Percentiles rank a stretch among this genome's conserved stretches.
These are phyloP conservation scores for Rhinocladiella mackenziei DNA, from an alignment of 2,329 filamentous ascomycete genomes.

Conservation along the genomic window DNA sequence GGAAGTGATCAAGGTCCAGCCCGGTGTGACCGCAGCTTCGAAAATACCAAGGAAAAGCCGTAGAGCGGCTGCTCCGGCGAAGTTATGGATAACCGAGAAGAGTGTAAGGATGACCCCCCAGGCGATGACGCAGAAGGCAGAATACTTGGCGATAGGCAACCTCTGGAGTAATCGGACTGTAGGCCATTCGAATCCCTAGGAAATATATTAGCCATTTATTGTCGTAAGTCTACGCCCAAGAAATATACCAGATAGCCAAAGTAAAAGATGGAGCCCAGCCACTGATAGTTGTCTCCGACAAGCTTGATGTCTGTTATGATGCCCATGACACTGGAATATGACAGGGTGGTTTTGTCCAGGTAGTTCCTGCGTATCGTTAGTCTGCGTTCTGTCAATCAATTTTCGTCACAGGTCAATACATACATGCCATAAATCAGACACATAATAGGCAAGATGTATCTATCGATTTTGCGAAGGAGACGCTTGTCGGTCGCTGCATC, in stretches of 20 bases:
- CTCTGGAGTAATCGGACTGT: conserved; percentile 61
- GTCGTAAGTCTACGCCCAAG: conserved; percentile 45
- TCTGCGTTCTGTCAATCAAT: background rate
- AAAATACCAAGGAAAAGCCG: conserved; percentile 47
- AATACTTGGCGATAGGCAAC: conserved; percentile 63
- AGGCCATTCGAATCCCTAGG: conserved; percentile 44
- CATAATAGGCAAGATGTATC: conserved; percentile 57
- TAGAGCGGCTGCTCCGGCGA: conserved; percentile 41
- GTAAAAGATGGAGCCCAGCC: conserved; percentile 34
- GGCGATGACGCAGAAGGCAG: conserved; percentile 52
- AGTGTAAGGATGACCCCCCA: conserved; percentile 49
- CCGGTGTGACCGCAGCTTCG: conserved; percentile 47
- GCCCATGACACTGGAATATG: conserved; percentile 53
- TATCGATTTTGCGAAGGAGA: conserved; percentile 60
- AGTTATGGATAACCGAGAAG: conserved; percentile 49
- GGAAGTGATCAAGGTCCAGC: conserved; percentile 49
- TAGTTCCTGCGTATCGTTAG: conserved; percentile 40
- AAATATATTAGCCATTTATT: background rate
- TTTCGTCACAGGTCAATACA: background rate
- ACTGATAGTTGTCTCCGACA: conserved; percentile 45
- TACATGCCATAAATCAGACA: conserved; percentile 54
- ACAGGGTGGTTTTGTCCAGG: conserved; percentile 50
- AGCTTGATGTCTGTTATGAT: conserved; percentile 45
- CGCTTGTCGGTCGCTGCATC: conserved; percentile 55
- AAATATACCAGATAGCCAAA: background rate